Base-by-base conservation (phyloP, 306 rosid genomes). In the Fragaria iinumae region DNA sequence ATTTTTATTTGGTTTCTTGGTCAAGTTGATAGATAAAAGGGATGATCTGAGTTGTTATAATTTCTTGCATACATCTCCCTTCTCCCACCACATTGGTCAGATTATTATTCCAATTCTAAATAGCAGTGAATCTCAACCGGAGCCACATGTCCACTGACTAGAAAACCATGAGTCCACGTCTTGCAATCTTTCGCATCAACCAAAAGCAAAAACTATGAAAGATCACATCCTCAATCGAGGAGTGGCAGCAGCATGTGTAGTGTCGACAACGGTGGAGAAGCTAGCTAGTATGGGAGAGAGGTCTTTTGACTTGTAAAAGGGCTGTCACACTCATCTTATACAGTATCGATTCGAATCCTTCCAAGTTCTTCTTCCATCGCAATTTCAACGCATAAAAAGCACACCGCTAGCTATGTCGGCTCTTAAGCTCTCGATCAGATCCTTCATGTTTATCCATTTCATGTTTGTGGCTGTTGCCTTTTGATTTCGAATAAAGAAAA, bases 321-420 rank as follows among this genome's bases (percentile, higher is more conserved):
- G 3, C 13, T 47, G 41, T 44, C 50, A 8, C 21, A 29, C 9
- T 39, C 29, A 13, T 68, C 39, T 62, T 12, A 64, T 14, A 16
- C 67, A 12, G 29, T 29, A 29, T 62, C 43, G 18, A 80, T 23
- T 25, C 34, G 79, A 77, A 77, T 73, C 48, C 44, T 34, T 12
- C 27, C 52, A 21, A 13, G 18, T 17, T 29, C 21, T 57, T 48
- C 23, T 4, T 29, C 32, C 1, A 7, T 14, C 44, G 47, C 77
- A 57, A 69, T 78, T 69, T 83, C 78, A 83, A 75, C 86, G 66
- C 75, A 39, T 29, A 63, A 67, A 82, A 71, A 25, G 67, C 25
- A 43, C 17, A 69, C 56, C 72, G 47, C 25, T 20, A 20, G 11
- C 68, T 60, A 2, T 60, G 38, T 11, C 29, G 6, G 5, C 41